Conservation (phyloP, 331 rosid genomes). For the Rhamnella rubrinervis region DNA sequence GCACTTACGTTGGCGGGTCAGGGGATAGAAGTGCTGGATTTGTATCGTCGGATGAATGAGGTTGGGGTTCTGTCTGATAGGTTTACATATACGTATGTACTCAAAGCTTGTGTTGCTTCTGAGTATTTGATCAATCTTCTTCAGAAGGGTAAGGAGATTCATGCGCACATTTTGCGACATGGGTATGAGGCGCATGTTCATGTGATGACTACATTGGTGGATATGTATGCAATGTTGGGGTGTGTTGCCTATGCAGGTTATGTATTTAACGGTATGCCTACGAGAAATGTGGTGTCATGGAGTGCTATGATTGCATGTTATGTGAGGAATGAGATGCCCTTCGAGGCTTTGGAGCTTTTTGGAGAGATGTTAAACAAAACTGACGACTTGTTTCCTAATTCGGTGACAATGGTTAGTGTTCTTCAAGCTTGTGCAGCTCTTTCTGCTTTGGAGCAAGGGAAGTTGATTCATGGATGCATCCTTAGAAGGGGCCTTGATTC, state of each 20-base stretch:
- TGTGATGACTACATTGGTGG: conserved; percentile 32
- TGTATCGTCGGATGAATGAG: conserved; percentile 30
- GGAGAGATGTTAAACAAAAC: conserved; percentile 23
- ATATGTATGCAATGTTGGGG: conserved; percentile 31
- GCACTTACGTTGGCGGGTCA: conserved; percentile 35
- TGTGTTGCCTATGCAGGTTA: conserved; percentile 23
- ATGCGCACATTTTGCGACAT: conserved; percentile 29
- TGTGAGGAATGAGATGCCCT: conserved; percentile 33
- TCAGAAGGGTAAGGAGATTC: conserved; percentile 37
- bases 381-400: conserved; percentile 23
- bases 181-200: conserved; percentile 31
- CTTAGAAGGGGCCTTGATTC: conserved; percentile 41
- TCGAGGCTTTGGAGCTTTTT: conserved; percentile 36
- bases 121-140: conserved; percentile 21
- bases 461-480: conserved; percentile 30
- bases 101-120: conserved; percentile 37
- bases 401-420: conserved; percentile 38
- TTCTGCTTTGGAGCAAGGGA: conserved; percentile 36
- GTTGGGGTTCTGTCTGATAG: conserved; percentile 21
- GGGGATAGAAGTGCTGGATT: conserved; percentile 25
- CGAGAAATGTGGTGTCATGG: conserved; percentile 38
- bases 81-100: conserved; percentile 28
- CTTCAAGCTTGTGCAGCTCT: conserved; percentile 34
- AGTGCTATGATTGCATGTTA: conserved; percentile 41
- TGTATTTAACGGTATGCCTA: conserved; percentile 26